Evolutionary conservation across 805 yeast species (phyloP).

Genomic region (Spathaspora passalidarum): DNA sequence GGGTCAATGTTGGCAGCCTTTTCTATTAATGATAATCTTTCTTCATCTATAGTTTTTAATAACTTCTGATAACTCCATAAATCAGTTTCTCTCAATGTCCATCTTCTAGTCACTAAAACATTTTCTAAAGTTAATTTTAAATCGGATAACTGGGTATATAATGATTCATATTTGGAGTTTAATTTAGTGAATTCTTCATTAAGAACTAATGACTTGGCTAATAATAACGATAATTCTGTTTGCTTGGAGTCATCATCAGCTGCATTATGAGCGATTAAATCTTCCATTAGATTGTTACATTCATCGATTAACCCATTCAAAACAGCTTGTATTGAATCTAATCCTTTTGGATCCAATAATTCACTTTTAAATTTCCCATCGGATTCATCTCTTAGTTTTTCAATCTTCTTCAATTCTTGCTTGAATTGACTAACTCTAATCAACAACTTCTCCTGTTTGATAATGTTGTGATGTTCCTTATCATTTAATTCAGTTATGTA

Average conservation of each 20-base stretch:
- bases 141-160: conserved; percentile 62
- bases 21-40: conserved; percentile 40
- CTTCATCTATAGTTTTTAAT: conserved; percentile 69
- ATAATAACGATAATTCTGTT: conserved; percentile 1
- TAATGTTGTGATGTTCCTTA: conserved; percentile 3
- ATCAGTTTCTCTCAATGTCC: conserved; percentile 98
- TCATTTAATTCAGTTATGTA: conserved; percentile 20
- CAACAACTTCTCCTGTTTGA: conserved; percentile 8
- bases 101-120: conserved; percentile 84
- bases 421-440: conserved; percentile 19
- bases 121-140: conserved; percentile 77
- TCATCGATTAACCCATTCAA: conserved; percentile 79
- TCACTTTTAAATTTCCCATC: conserved; percentile 45
- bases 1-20: neutral
- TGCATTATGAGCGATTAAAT: conserved; percentile 26
- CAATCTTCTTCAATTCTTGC: conserved; percentile 25
- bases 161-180: conserved; percentile 33
- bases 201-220: neutral
- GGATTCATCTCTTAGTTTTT: conserved; percentile 45
- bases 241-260: neutral
- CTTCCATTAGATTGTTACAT: conserved; percentile 71
- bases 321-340: conserved; percentile 39
- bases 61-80: conserved; percentile 76
- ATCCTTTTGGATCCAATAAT: conserved; percentile 2
- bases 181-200: conserved; percentile 3